phyloP scores from a whole-genome alignment of 2,329 filamentous ascomycete species.

The Pseudogymnoascus sp. region DNA sequence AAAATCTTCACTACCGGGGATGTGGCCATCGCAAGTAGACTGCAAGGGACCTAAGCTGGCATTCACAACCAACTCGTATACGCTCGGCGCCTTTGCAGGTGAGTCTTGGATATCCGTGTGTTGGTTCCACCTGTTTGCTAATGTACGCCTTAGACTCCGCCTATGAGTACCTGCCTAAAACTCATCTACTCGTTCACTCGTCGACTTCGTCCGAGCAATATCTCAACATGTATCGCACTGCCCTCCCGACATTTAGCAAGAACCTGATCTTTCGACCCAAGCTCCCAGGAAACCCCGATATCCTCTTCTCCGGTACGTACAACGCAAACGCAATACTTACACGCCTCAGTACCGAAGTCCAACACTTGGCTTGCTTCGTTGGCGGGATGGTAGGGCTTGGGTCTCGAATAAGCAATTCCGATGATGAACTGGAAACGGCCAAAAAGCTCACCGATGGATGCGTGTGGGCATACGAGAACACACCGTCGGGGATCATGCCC shows the following conservation, averaged over 20 bases:
- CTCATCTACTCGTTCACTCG: conserved; percentile 53
- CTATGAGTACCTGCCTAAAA: conserved; percentile 55
- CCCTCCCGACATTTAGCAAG: conserved; percentile 50
- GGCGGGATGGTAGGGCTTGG: conserved; percentile 64
- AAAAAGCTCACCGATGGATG: conserved; percentile 54
- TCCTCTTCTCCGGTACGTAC: conserved; percentile 48
- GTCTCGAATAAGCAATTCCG: conserved; percentile 49
- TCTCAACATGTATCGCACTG: conserved; percentile 52
- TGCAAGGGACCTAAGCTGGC: conserved; percentile 40
- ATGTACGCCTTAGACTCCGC: conserved; percentile 36
- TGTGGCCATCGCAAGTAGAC: conserved; percentile 65
- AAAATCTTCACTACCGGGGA: conserved; percentile 60
- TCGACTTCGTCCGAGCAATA: conserved; percentile 51
- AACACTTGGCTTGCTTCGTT: conserved; percentile 64
- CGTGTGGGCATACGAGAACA: conserved; percentile 52
- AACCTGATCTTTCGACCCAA: conserved; percentile 64
- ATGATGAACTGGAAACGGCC: conserved; percentile 47
- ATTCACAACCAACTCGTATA: conserved; percentile 21
- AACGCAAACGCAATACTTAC: conserved; percentile 14
- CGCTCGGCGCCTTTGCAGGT: conserved; percentile 41
- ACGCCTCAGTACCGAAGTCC: conserved; percentile 33
- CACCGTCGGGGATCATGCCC: conserved; percentile 52
- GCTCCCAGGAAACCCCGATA: conserved; percentile 50
- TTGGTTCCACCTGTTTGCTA: conserved; percentile 12
- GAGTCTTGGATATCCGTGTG: not conserved